These are phyloP conservation scores for Diplodia sapinea DNA, from an alignment of 2,329 filamentous ascomycete genomes.

Conservation along the genomic window DNA sequence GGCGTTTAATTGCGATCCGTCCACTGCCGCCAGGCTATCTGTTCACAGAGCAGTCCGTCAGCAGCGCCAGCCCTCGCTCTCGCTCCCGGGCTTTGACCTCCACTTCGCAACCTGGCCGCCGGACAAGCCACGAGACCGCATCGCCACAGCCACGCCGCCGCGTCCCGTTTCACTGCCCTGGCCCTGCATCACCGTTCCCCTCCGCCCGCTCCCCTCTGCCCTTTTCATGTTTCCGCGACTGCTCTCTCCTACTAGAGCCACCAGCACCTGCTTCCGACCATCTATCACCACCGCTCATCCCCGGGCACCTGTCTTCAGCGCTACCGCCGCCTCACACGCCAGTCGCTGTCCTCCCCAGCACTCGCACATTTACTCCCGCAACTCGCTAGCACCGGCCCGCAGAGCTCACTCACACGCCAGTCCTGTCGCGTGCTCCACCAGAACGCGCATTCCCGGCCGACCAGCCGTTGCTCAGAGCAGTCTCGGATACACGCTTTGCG, in stretches of 20 bases:
- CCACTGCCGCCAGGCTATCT: slow-evolving; percentile 5
- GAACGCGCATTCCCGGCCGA: slow-evolving; percentile 4
- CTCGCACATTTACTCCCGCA: neutral
- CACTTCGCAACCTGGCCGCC: neutral
- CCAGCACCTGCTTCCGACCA: slow-evolving; percentile 10
- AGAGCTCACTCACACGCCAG: neutral
- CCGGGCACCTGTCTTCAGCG: neutral
- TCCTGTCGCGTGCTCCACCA: neutral
- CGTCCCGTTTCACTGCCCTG: slow-evolving; percentile 18
- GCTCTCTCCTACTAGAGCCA: slow-evolving; percentile 3
- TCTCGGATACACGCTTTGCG: slow-evolving; percentile 39
- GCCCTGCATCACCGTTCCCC: slow-evolving; percentile 6
- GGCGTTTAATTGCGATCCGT: slow-evolving; percentile 27
- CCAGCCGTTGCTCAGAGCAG: slow-evolving; percentile 34
- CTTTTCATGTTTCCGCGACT: slow-evolving; percentile 24
- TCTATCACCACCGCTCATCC: neutral
- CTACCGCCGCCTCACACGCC: neutral
- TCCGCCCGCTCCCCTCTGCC: neutral
- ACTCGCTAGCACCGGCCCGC: neutral
- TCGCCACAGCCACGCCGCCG: slow-evolving; percentile 25
- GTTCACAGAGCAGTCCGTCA: slow-evolving; percentile 4
- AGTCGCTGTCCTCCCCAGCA: neutral
- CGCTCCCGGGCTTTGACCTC: neutral
- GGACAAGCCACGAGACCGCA: slow-evolving; percentile 11
- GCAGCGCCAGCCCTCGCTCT: slow-evolving; percentile 8